Evolutionary conservation across 805 yeast genomes (phyloP).

Genomic region (Candida jianshihensis): DNA sequence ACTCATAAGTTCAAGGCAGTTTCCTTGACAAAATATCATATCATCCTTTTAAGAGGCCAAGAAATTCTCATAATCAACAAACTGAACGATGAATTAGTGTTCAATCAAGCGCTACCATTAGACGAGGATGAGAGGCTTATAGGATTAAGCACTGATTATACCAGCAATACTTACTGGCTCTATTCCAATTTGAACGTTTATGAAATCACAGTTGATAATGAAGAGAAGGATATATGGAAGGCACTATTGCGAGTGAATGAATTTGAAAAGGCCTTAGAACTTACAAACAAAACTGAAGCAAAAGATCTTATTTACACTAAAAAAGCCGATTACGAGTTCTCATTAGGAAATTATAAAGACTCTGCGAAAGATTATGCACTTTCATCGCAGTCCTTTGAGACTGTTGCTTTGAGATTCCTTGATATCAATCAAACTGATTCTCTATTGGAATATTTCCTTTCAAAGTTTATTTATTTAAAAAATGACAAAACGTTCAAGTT

Average conservation of each 20-base stretch:
- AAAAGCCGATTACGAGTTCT: slow-evolving; percentile 46
- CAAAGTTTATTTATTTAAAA: slow-evolving; percentile 32
- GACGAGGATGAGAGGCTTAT: slow-evolving; percentile 30
- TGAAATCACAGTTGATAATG: slow-evolving; percentile 67
- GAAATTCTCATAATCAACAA: slow-evolving; percentile 42
- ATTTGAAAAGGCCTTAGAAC: slow-evolving; percentile 59
- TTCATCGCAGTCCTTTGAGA: slow-evolving; percentile 63
- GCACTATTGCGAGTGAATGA: slow-evolving; percentile 41
- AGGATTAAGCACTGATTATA: slow-evolving; percentile 45
- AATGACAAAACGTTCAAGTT: slow-evolving; percentile 18
- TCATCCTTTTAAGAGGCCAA: slow-evolving; percentile 38
- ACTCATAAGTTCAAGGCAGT: slow-evolving; percentile 31
- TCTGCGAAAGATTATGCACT: slow-evolving; percentile 56
- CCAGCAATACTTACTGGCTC: slow-evolving; percentile 66
- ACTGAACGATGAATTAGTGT: slow-evolving; percentile 41
- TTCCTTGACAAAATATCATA: slow-evolving; percentile 46
- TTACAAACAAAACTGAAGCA: slow-evolving; percentile 29
- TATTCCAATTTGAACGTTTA: slow-evolving; percentile 53
- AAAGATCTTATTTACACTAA: slow-evolving; percentile 43
- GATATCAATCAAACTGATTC: slow-evolving; percentile 35
- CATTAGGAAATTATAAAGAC: slow-evolving; percentile 22
- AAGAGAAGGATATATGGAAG: slow-evolving; percentile 71
- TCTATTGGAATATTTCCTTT: slow-evolving; percentile 37
- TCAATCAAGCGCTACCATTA: slow-evolving; percentile 32
- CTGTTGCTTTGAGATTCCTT: slow-evolving; percentile 51